Conservation (phyloP, 78 protist species). For the Mantamonas sphyraenae region DNA sequence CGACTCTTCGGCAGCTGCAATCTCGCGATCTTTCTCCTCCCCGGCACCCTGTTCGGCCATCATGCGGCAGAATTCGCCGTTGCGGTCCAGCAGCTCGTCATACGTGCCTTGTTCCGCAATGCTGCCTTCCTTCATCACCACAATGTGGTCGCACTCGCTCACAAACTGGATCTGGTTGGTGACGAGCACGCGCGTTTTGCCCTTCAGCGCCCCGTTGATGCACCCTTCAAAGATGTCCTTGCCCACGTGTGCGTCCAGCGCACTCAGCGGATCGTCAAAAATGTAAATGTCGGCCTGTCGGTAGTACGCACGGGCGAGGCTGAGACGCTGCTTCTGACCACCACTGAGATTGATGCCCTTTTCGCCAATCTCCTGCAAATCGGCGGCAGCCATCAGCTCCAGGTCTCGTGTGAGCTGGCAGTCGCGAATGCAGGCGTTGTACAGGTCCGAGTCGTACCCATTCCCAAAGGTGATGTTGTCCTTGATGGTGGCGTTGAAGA, state of each 20-base stretch:
- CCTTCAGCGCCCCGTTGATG: not conserved
- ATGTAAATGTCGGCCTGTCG: slow-evolving; percentile 28
- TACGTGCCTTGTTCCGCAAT: slow-evolving; percentile 13
- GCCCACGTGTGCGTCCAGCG: slow-evolving; percentile 70
- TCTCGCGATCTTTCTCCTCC: not conserved
- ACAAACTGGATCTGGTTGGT: slow-evolving; percentile 49
- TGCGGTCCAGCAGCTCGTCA: slow-evolving; percentile 7
- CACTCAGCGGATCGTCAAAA: slow-evolving; percentile 74
- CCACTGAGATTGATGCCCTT: slow-evolving; percentile 70
- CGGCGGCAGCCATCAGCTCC: slow-evolving; percentile 35
- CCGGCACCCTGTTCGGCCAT: not conserved
- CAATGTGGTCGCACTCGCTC: slow-evolving; percentile 21
- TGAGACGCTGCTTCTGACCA: slow-evolving; percentile 47
- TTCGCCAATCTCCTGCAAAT: slow-evolving; percentile 63
- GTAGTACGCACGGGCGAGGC: slow-evolving; percentile 79
- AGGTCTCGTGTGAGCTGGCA: slow-evolving; percentile 48
- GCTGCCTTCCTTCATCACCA: slow-evolving; percentile 42
- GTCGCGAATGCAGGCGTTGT: slow-evolving; percentile 41
- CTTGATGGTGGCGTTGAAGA: slow-evolving; percentile 62
- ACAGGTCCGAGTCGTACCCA: slow-evolving; percentile 36
- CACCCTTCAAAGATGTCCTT: slow-evolving; percentile 3
- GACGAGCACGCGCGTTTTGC: slow-evolving; percentile 30
- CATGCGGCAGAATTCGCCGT: not conserved
- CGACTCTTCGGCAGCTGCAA: not conserved
- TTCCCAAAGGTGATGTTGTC: slow-evolving; percentile 78